Evolutionary conservation across 805 yeast genomes (phyloP), one percentile per base, ranked within the genome.

Genomic region (Candida maesae): DNA sequence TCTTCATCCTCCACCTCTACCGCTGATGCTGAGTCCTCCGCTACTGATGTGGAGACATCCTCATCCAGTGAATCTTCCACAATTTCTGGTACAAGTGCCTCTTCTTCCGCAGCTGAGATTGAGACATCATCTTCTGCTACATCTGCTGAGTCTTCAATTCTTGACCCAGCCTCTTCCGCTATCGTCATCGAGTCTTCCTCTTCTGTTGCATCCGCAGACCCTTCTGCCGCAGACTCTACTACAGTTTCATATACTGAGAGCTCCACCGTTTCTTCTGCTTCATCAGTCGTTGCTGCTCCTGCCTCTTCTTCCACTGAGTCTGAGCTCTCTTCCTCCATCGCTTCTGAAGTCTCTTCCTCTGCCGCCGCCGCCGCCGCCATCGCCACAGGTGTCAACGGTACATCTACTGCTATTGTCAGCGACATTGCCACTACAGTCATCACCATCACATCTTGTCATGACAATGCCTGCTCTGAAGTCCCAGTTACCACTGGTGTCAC

Each of bases 401-500:
- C 55, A 46, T 51, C 57, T 38, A 41, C 52, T 35, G 47, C 43
- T 19, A 39, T 52, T 32, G 54, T 30, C 14, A 29, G 25, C 8
- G 38, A 27, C 19, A 16, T n/a, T n/a, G 29, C 40, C 14, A 34
- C 39, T 20, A 42, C 46, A 14, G 23, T 39, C 12, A 15, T 41
- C 33, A 38, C 46, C 15, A 24, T 33, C 20, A 33, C 46, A 5
- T 39, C 43, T 14, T 44, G 47, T 16, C 12, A 25, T 16, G 38
- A 25, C 25, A 19, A 27, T 33, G 35, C 32, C 17, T 33, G 30
- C 27, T 56, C 62, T 33, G 47, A 56, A 17, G 56, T 63, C 18
- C 36, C 47, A 11, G 44, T 61, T 12, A 46, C 51, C 17, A 58
- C 64, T 23, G 45, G 49, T 24, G 46, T 52, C 13, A 48, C 59